Evolutionary conservation across 169 alveolate species (phyloP).

Genomic region (Eimeria maxima): DNA sequence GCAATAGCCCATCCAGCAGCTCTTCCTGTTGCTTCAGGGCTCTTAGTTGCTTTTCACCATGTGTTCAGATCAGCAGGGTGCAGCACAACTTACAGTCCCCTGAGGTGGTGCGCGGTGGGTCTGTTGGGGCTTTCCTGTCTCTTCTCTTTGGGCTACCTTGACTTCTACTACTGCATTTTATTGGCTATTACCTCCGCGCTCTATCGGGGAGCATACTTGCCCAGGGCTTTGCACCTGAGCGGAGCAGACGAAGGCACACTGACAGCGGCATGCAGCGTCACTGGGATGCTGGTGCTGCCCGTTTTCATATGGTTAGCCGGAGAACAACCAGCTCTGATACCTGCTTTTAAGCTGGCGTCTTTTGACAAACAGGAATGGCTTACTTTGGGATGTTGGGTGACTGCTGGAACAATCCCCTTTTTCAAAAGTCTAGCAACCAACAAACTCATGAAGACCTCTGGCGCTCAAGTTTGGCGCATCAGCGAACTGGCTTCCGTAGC

Average conservation of each 20-base stretch:
- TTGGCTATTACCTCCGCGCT: constrained; percentile 10
- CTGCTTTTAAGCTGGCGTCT: constrained; percentile 6
- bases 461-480: constrained; percentile 77
- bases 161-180: constrained; percentile 49
- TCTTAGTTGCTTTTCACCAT: constrained; percentile 69
- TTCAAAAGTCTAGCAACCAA: constrained; percentile 58
- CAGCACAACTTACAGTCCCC: constrained; percentile 3
- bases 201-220: constrained; percentile 51
- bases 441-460: constrained; percentile 66
- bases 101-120: constrained; percentile 72
- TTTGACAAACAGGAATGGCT: constrained; percentile 44
- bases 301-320: constrained; percentile 4
- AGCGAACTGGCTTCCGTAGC: constrained; percentile 57
- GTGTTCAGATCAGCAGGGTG: constrained; percentile 58
- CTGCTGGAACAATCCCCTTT: constrained; percentile 69
- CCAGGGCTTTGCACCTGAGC: constrained; percentile 49
- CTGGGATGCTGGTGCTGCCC: constrained; percentile 59
- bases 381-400: constrained; percentile 74
- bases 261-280: constrained; percentile 58
- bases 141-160: constrained; percentile 18
- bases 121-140: constrained; percentile 51
- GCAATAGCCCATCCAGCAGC: constrained; percentile 52
- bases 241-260: constrained; percentile 57
- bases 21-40: constrained; percentile 73
- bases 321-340: not conserved